phyloP scores from a whole-genome alignment of 78 protist genomes.

The Dictyostelium purpureum region DNA sequence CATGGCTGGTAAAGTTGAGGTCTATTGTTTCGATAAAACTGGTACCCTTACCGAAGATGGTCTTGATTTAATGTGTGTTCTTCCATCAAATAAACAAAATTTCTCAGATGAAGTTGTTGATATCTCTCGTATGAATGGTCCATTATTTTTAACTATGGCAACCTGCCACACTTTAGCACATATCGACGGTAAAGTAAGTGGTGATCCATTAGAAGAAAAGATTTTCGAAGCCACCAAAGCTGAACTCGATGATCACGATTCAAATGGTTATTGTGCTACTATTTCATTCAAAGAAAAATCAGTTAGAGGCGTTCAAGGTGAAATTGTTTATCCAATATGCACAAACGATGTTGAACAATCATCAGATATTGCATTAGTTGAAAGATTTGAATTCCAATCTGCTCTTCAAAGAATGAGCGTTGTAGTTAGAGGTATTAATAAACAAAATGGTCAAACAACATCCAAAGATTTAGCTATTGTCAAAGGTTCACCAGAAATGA shows the following conservation, averaged over 20 bases:
- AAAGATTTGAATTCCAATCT: conserved; percentile 74
- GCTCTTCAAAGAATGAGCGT: conserved; percentile 92
- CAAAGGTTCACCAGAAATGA: conserved; percentile 94
- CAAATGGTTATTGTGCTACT: conserved; percentile 12
- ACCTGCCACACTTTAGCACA: conserved; percentile 85
- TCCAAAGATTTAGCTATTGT: conserved; percentile 23
- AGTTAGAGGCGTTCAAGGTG: neutral
- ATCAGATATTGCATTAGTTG: conserved; percentile 52
- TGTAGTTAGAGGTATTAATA: conserved; percentile 49
- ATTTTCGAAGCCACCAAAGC: conserved; percentile 80
- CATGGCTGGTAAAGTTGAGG: conserved; percentile 86
- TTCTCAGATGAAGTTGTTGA: neutral
- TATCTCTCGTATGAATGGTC: conserved; percentile 23
- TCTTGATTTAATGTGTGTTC: conserved; percentile 85
- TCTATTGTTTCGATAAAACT: conserved; percentile 95
- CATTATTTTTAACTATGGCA: conserved; percentile 46
- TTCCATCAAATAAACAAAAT: conserved; percentile 14
- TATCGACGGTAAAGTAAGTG: conserved; percentile 76
- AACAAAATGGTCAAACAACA: neutral
- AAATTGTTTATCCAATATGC: neutral
- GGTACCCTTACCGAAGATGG: conserved; percentile 97
- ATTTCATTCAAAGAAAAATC: neutral
- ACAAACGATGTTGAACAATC: conserved; percentile 13
- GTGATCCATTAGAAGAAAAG: conserved; percentile 93
- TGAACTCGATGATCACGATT: conserved; percentile 3